These are phyloP conservation scores for Phytophthora europaea DNA, from an alignment of 352 stramenopile species.

Conservation along the genomic window DNA sequence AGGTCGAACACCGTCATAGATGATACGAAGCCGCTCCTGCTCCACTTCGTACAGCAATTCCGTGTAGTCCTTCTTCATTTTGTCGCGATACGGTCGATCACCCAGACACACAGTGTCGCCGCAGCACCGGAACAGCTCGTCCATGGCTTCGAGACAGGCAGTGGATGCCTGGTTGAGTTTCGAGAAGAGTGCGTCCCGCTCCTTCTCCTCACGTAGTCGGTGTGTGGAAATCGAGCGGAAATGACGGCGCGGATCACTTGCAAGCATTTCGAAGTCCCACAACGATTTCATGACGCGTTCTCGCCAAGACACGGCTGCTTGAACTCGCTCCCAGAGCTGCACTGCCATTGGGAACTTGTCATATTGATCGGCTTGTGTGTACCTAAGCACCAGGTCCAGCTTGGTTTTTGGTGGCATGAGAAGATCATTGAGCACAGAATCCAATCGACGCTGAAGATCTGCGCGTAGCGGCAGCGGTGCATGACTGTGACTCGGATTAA, in stretches of 20 bases:
- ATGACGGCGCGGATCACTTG: constrained; percentile 74
- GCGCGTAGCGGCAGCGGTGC: constrained; percentile 60
- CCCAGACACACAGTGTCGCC: constrained; percentile 54
- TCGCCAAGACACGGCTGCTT: constrained; percentile 48
- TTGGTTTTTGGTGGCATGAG: constrained; percentile 65
- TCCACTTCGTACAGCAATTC: constrained; percentile 80
- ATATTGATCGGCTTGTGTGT: constrained; percentile 68
- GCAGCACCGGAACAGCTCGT: constrained; percentile 57
- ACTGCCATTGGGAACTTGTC: constrained; percentile 71
- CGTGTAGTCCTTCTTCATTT: constrained; percentile 85
- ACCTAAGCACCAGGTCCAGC: constrained; percentile 80
- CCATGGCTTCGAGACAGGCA: constrained; percentile 55
- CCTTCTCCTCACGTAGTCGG: constrained; percentile 68
- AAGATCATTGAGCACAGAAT: constrained; percentile 56
- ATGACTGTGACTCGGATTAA: constrained; percentile 34
- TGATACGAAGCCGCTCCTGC: constrained; percentile 70
- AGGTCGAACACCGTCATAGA: constrained; percentile 49
- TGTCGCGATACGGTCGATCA: constrained; percentile 61
- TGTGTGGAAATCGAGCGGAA: constrained; percentile 78
- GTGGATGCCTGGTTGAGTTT: constrained; percentile 63
- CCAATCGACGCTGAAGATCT: constrained; percentile 74
- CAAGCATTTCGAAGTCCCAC: constrained; percentile 63
- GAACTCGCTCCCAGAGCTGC: constrained; percentile 68
- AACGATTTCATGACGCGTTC: constrained; percentile 56
- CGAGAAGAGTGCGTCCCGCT: constrained; percentile 69